A percentile compares a stretch with the other conserved stretches of the same genome.
Evolutionary conservation across 345 rosid species (phyloP).

Genomic region (Erysimum cheiranthoides): DNA sequence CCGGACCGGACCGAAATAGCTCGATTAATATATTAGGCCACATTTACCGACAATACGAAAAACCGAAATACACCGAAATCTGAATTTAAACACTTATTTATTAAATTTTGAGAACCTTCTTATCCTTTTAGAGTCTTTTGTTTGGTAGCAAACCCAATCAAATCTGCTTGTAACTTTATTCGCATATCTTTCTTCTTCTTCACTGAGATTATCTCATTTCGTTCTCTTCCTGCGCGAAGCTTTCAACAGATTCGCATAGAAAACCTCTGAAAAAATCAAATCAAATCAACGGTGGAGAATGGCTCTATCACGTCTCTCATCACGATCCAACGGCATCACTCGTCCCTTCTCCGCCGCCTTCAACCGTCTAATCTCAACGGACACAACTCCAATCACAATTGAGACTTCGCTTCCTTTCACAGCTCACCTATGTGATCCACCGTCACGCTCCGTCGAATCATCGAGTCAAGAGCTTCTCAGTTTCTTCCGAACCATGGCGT

Average conservation of each 20-base stretch:
- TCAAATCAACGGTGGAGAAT: slow-evolving; percentile 39
- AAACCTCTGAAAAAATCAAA: not conserved
- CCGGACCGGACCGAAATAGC: too few relatives aligned
- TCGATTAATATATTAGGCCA: too few relatives aligned
- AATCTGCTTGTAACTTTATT: slow-evolving; percentile 7
- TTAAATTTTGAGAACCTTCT: not conserved
- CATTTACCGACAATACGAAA: too few relatives aligned
- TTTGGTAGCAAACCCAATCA: not conserved
- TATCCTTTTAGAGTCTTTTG: not conserved
- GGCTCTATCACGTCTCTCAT: slow-evolving; percentile 67
- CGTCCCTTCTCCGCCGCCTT: slow-evolving; percentile 51
- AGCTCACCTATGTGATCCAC: slow-evolving; percentile 78
- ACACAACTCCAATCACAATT: slow-evolving; percentile 69
- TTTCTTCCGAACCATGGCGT: slow-evolving; percentile 85
- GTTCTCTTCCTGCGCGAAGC: not conserved
- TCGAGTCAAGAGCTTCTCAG: slow-evolving; percentile 63
- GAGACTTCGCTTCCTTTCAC: slow-evolving; percentile 94
- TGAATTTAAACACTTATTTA: too few relatives aligned
- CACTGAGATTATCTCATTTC: slow-evolving; percentile 5
- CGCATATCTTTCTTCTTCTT: not conserved
- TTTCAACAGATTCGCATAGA: slow-evolving; percentile 24
- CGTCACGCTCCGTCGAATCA: slow-evolving; percentile 84
- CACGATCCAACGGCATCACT: slow-evolving; percentile 48
- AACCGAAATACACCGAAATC: too few relatives aligned
- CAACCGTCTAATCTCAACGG: slow-evolving; percentile 75